Base-by-base conservation (phyloP, 2,329 filamentous ascomycete species). In the Lasiodiplodia sp. region DNA sequence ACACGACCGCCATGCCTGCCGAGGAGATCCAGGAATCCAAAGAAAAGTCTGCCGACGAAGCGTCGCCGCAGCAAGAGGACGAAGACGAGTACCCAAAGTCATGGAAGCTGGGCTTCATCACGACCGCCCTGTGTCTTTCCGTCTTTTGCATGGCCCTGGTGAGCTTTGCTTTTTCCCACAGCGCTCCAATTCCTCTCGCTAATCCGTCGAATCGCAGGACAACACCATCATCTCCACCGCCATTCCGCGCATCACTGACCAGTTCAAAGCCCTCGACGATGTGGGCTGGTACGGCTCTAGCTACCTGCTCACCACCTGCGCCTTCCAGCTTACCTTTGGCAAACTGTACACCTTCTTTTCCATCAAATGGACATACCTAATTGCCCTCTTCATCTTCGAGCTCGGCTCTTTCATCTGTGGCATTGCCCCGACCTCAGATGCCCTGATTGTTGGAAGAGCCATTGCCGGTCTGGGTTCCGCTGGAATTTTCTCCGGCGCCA, bases 391-490 rank as follows among this genome's bases (percentile, higher is more conserved):
- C 69, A 80, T 85, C 73, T 87, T 87, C 74, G 84, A 86, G 72
- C 68, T 86, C 64, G 85, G 85, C 21, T 84, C 82, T n/a, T 76
- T 84, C 14, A 77, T 87, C 66, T 87, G 85, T 69, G 85, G 82
- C 71, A 79, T 82, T 34, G 84, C 85, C 8, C 84, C 84, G 14
- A 84, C 71, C 23, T 84, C 82, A 5, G 80, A 74, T 2, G 80
- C 84, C 18, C 74, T 87, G 40, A 86, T 87, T 72, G 76, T 86
- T 52, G 85, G 85, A 11, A 80, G 85, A 68, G 84, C 83, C 0
- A 76, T 87, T 56, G 80, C 84, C 34, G 85, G 85, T 66, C 72
- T 86, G 0, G 85, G 85, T 4, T 79, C 79, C 16, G 84, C 84
- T 37, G 85, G 85, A 28, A 82, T 87, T 69, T 85, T 83, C 72